Evolutionary conservation across 2,329 filamentous ascomycete genomes (phyloP).

Genomic region (Reticulascus tulasneorum): DNA sequence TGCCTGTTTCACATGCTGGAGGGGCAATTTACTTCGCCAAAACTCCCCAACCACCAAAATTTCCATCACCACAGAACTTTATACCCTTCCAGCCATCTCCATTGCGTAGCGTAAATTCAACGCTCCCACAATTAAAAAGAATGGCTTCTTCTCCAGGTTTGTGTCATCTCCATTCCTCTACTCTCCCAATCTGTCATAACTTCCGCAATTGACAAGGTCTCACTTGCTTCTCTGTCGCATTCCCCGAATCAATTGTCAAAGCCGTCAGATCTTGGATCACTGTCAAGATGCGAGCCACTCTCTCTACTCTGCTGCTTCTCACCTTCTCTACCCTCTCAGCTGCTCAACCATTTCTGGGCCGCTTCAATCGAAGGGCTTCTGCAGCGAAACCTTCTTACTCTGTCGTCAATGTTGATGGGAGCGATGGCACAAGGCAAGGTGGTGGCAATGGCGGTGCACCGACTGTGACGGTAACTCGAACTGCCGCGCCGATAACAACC

Average conservation of each 20-base stretch:
- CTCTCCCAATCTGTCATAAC: neutral
- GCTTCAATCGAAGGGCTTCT: constrained; percentile 3
- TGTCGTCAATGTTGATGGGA: constrained; percentile 25
- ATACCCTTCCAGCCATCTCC: constrained; percentile 12
- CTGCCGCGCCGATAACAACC: constrained; percentile 21
- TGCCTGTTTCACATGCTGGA: no score
- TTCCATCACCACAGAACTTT: constrained; percentile 7
- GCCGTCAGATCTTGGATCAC: neutral
- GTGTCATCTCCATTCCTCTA: constrained; percentile 2
- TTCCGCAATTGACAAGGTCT: neutral
- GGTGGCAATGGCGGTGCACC: constrained; percentile 5
- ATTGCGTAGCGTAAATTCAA: constrained; percentile 10
- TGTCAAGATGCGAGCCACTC: constrained; percentile 25
- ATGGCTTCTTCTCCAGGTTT: constrained; percentile 13
- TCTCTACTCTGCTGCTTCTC: constrained; percentile 20
- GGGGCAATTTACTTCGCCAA: neutral
- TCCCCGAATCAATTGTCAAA: neutral
- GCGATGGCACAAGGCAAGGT: constrained; percentile 13
- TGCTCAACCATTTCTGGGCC: constrained; percentile 23
- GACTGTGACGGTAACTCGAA: constrained; percentile 24
- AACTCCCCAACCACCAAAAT: constrained; percentile 16
- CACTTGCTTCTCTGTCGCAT: neutral
- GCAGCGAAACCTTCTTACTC: constrained; percentile 23
- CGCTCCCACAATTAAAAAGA: constrained; percentile 10
- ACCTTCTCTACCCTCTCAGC: constrained; percentile 18